phyloP scores from a whole-genome alignment of 371 early-diverging fungal species.

The Mucor indicus region DNA sequence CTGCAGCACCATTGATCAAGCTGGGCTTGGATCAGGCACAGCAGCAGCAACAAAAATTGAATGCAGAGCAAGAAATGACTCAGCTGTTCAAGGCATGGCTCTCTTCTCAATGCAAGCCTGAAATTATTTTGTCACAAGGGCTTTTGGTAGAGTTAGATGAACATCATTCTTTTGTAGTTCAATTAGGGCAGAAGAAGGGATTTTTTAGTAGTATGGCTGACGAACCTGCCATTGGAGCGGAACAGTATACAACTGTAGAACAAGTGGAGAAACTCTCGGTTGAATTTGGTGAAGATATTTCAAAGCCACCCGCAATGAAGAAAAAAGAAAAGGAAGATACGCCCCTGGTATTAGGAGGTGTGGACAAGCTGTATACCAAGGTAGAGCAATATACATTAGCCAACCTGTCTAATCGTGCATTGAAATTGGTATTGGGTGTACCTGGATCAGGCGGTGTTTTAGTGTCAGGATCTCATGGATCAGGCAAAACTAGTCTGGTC shows the following conservation, averaged over 20 bases:
- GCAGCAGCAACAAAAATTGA: slow-evolving; percentile 28
- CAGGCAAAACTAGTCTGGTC: slow-evolving; percentile 79
- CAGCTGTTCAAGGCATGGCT: slow-evolving; percentile 24
- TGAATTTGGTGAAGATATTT: slow-evolving; percentile 51
- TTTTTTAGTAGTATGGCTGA: slow-evolving; percentile 16
- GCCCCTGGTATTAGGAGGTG: slow-evolving; percentile 42
- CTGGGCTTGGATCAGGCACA: slow-evolving; percentile 40
- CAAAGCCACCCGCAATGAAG: slow-evolving; percentile 4
- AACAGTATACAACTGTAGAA: slow-evolving; percentile 28
- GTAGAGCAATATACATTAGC: slow-evolving; percentile 53
- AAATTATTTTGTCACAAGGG: slow-evolving; percentile 27
- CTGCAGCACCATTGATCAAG: slow-evolving; percentile 9
- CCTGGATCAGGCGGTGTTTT: slow-evolving; percentile 73
- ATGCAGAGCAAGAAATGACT: slow-evolving; percentile 21
- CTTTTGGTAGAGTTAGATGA: slow-evolving; percentile 12
- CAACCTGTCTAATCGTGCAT: slow-evolving; percentile 45
- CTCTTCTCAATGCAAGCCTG: slow-evolving; percentile 3
- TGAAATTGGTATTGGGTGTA: slow-evolving; percentile 49
- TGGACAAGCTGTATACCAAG: slow-evolving; percentile 37
- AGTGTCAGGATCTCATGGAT: slow-evolving; percentile 81
- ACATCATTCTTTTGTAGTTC: slow-evolving; percentile 17
- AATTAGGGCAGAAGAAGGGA: slow-evolving; percentile 36
- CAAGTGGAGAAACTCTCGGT: slow-evolving; percentile 33
- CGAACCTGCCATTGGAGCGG: slow-evolving; percentile 5
- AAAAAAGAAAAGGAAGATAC: slow-evolving; percentile 4